Base-by-base conservation (phyloP, 768 basidiomycete genomes). In the Boletus reticuloceps region DNA sequence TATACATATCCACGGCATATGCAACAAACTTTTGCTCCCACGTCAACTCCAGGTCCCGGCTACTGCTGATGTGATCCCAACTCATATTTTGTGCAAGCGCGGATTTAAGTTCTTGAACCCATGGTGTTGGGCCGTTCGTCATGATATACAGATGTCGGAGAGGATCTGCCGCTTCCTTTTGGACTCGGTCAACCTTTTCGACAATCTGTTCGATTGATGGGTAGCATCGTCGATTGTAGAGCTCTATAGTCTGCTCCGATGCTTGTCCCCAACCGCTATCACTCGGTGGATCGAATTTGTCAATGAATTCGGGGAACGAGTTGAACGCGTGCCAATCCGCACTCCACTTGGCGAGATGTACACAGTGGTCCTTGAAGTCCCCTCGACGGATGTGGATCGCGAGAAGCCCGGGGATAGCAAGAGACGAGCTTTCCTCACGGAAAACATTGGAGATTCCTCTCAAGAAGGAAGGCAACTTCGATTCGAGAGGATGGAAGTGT, bases 321-420 rank as follows among this genome's bases (percentile, higher is more conserved):
- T 79, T 79, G 73, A 79, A 81, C 12, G 74, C 77, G 42, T 75
- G 68, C 73, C 72, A 81, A 3, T 65, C 63, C 5, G 75, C 60
- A 6, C 50, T 50, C 65, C 71, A 74, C 49, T 66, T 56, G 3
- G 69, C 69, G 36, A 83, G 71, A 51, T 68, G 53, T 6, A 52
- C 46, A 65, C 82, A 83, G 63, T 82, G 81, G 5, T 69, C 56
- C 38, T 71, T 42, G 58, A 74, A 82, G 63, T 82, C 81, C 12
- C 82, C 81, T 31, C 81, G 70, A 1, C 81, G 79, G 43, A 82
- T 65, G 58, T 83, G 82, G 9, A 82, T 61, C 5, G 76, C 82
- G 6, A 83, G 69, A 1, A 81, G 69, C 17, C 80, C 78, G 0
- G 72, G 59, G 29, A 79, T 66, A 7, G 64, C 60, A 3, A 51